Base-by-base conservation (phyloP, 306 rosid species). In the Purshia tridentata region DNA sequence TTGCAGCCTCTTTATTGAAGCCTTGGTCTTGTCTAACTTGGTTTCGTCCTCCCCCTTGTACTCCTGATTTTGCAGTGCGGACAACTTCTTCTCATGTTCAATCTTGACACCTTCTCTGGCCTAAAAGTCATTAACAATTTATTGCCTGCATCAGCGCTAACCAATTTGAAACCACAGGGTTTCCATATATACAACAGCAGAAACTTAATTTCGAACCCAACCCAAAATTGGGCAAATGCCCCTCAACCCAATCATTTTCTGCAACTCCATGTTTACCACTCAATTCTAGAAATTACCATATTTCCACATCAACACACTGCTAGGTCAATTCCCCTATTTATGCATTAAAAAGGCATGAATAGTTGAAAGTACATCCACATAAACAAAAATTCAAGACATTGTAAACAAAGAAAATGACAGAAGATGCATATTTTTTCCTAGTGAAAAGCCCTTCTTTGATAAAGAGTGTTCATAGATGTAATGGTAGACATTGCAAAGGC, bases 91-190 rank as follows among this genome's bases (percentile, higher is more conserved):
- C 56, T 90, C 97, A 72, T 88, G 97, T 59, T 87, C 99, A 63
- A 95, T 95, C 92, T 90, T 95, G 83, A 86, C 86, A 45, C 93
- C 85, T 92, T 95, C 99, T 80, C 99, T 90, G 9, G 87, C 86
- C 99, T 95, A 68, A 69, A 60, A 82, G 73, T 74, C 78, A 76
- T 70, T 6, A 54, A 78, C 19, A 83, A 67, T 69, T 67, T 23
- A 75, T 53, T 64, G 63, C 82, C 73, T 51, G 55, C 55, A 77
- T 84, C 69, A 89, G 81, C 67, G 68, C 72, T 69, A 20, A 5
- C n/a, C 29, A 65, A 77, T 68, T 66, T 63, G 74, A 76, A 63
- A 69, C 69, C 77, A 75, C 55, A 52, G 15, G 54, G 76, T 54
- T 71, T 76, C 58, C 46, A 77, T 71, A 81, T 78, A 83, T 70